Conservation (phyloP, 2,329 filamentous ascomycete species). For the Ambrosiella cleistominuta region DNA sequence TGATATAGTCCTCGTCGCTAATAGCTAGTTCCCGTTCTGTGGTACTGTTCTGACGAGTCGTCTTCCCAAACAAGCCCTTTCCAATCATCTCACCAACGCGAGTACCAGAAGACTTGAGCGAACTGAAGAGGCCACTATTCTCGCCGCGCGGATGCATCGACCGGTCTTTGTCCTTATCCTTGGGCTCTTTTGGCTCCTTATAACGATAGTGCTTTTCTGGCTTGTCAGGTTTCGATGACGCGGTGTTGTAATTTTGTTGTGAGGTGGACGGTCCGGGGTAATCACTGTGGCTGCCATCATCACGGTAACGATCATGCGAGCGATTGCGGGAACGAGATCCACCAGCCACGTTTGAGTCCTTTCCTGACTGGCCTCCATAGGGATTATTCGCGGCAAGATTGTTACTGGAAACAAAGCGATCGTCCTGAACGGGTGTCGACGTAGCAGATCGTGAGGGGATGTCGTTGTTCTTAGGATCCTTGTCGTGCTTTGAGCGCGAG, state of each 20-base stretch:
- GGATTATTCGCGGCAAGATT: not conserved
- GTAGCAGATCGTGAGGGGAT: constrained; percentile 9
- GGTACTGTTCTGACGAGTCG: constrained; percentile 52
- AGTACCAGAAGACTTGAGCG: constrained; percentile 52
- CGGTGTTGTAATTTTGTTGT: not conserved
- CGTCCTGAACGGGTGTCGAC: constrained; percentile 9
- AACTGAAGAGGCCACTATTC: constrained; percentile 42
- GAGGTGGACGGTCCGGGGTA: not conserved
- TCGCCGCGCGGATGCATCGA: constrained; percentile 25
- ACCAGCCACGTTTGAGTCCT: constrained; percentile 2
- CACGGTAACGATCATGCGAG: constrained; percentile 49
- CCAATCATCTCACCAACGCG: constrained; percentile 66
- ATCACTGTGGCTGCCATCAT: constrained; percentile 16
- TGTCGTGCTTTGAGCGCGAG: constrained; percentile 34
- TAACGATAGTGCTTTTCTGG: constrained; percentile 1
- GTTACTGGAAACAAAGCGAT: constrained; percentile 9
- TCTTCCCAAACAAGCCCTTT: constrained; percentile 69
- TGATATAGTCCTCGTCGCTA: constrained; percentile 68
- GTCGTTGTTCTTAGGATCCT: constrained; percentile 20
- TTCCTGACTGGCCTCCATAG: constrained; percentile 1
- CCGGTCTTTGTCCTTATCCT: constrained; percentile 7
- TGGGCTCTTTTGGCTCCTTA: constrained; percentile 1
- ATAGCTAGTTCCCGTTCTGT: constrained; percentile 45
- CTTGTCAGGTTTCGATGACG: not conserved
- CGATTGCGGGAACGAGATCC: constrained; percentile 45